A percentile compares a stretch with the other conserved stretches of the same genome.
Conservation (phyloP, 306 rosid species). For the Cucumis cinereus region DNA sequence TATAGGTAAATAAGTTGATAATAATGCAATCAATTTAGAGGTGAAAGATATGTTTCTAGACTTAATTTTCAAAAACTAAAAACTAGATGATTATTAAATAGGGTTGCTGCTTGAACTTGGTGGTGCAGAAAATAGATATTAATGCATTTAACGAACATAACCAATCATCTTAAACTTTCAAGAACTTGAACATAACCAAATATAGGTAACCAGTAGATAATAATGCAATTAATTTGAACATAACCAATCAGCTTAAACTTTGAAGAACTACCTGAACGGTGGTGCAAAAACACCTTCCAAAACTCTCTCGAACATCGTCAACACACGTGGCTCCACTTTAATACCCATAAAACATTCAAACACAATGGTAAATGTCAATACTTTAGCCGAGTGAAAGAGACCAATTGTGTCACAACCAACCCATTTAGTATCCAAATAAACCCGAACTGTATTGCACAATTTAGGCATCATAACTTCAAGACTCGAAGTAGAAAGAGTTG, state of each 20-base stretch:
- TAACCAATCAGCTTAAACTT: background rate
- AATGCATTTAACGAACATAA: too few species aligned
- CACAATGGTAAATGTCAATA: constrained; percentile 39
- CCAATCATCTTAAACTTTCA: background rate
- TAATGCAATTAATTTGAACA: too few species aligned
- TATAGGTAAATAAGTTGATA: too few species aligned
- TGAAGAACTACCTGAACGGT: constrained; percentile 7
- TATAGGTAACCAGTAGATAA: too few species aligned
- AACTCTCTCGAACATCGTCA: constrained; percentile 56
- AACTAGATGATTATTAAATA: too few species aligned
- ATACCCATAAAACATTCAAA: constrained; percentile 72
- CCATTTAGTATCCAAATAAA: constrained; percentile 38
- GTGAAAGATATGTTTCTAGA: too few species aligned
- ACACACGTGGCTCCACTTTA: constrained; percentile 36
- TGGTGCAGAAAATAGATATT: too few species aligned
- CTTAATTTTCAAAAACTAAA: too few species aligned
- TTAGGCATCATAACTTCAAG: constrained; percentile 47
- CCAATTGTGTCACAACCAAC: constrained; percentile 27
- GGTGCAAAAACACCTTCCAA: constrained; percentile 59
- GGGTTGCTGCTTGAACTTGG: too few species aligned
- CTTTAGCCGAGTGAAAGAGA: constrained; percentile 42
- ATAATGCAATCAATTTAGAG: too few species aligned
- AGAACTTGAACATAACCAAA: background rate
- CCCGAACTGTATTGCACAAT: constrained; percentile 29
- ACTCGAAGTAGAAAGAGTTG: constrained; percentile 36